Conservation (phyloP, 108 stramenopile genomes). For the Asterionellopsis glacialis region DNA sequence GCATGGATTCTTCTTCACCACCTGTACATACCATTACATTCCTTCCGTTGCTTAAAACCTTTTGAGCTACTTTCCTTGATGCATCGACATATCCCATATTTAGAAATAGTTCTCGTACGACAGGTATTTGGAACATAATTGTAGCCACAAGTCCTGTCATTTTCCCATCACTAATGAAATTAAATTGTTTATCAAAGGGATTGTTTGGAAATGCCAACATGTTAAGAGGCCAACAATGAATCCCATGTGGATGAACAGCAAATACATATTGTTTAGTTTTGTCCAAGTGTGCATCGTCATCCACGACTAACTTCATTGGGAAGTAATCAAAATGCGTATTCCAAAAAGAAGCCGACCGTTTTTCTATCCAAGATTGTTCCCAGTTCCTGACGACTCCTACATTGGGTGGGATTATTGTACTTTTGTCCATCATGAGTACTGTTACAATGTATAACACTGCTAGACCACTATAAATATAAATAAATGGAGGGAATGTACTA, state of each 20-base stretch:
- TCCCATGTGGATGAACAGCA: constrained; percentile 54
- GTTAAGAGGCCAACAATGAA: constrained; percentile 31
- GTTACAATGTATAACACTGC: too few relatives aligned
- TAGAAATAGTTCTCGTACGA: constrained; percentile 44
- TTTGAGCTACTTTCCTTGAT: constrained; percentile 19
- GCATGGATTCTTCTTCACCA: constrained; percentile 37
- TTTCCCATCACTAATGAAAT: constrained; percentile 16
- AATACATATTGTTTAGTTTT: constrained; percentile 33
- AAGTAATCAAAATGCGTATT: constrained; percentile 4
- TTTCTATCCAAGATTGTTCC: too few relatives aligned
- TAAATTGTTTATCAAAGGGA: constrained; percentile 29
- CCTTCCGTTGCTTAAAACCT: constrained; percentile 11
- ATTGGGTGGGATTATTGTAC: too few relatives aligned
- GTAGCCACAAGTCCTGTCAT: constrained; percentile 20
- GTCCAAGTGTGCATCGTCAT: constrained; percentile 12
- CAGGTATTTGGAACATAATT: constrained; percentile 35
- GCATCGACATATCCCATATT: constrained; percentile 38
- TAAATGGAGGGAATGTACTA: too few relatives aligned
- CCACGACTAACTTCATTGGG: constrained; percentile 19
- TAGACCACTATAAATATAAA: too few relatives aligned
- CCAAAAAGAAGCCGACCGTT: too few relatives aligned
- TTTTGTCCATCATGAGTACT: too few relatives aligned
- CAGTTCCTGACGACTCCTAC: too few relatives aligned
- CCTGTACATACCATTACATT: constrained; percentile 31
- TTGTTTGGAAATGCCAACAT: constrained; percentile 17